phyloP scores from a whole-genome alignment of 2,329 filamentous ascomycete genomes.

The Aspergillus jensenii region DNA sequence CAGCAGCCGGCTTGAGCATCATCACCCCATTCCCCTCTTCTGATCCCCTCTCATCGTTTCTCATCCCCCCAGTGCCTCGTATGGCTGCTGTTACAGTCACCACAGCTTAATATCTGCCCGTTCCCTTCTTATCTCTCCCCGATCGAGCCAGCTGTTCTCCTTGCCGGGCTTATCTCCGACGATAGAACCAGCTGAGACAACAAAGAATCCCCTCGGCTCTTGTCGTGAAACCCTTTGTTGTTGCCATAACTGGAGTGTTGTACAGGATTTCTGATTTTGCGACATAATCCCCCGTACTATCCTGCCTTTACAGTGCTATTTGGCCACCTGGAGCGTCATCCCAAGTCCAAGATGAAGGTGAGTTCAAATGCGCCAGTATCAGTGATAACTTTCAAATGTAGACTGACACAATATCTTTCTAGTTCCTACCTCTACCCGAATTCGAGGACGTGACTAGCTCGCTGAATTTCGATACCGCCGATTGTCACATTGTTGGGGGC shows the following conservation, averaged over 20 bases:
- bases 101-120: conserved; percentile 8
- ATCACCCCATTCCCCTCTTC: conserved; percentile 13
- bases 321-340: not conserved
- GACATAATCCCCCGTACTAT: not conserved
- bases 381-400: not conserved
- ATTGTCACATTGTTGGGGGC: conserved; percentile 86
- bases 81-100: conserved; percentile 19
- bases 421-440: conserved; percentile 90
- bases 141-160: conserved; percentile 15
- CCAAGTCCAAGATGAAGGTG: conserved; percentile 11
- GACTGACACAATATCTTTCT: conserved; percentile 14
- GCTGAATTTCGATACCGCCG: conserved; percentile 91
- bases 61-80: conserved; percentile 10
- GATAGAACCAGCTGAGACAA: conserved; percentile 34
- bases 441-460: conserved; percentile 90
- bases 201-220: conserved; percentile 17
- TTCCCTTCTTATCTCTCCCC: conserved; percentile 11
- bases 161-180: conserved; percentile 36
- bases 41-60: conserved; percentile 15
- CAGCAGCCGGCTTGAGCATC: conserved; percentile 12
- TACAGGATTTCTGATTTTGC: not conserved
- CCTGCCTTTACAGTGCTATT: not conserved
- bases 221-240: conserved; percentile 4
- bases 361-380: not conserved
- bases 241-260: not conserved